phyloP scores from a whole-genome alignment of 2,329 filamentous ascomycete species.

The Hypoxylon sp. region DNA sequence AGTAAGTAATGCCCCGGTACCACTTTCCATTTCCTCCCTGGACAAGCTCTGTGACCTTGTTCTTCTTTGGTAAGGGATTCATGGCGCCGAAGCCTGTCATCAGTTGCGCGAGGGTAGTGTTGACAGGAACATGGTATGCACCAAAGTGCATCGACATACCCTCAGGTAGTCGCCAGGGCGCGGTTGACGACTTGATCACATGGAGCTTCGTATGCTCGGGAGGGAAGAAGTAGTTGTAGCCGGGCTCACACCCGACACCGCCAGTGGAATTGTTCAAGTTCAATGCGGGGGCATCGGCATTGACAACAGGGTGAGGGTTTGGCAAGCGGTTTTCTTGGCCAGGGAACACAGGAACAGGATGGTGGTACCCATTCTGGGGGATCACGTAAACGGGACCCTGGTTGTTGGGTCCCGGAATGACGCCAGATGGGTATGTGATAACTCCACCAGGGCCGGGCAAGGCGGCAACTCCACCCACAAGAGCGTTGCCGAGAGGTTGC shows the following conservation, averaged over 20 bases:
- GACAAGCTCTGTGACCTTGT: slow-evolving; percentile 70
- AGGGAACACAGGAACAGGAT: slow-evolving; percentile 47
- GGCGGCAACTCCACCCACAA: slow-evolving; percentile 5
- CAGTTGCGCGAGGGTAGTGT: slow-evolving; percentile 68
- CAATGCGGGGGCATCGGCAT: slow-evolving; percentile 64
- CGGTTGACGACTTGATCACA: slow-evolving; percentile 65
- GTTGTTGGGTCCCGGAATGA: slow-evolving; percentile 35
- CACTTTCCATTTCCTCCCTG: slow-evolving; percentile 70
- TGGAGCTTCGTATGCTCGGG: slow-evolving; percentile 71
- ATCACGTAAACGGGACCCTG: slow-evolving; percentile 44
- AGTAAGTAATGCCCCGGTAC: slow-evolving; percentile 69
- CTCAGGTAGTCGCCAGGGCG: slow-evolving; percentile 68
- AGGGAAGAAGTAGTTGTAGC: slow-evolving; percentile 75
- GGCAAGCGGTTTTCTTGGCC: slow-evolving; percentile 57
- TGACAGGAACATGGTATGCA: slow-evolving; percentile 67
- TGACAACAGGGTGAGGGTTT: slow-evolving; percentile 60
- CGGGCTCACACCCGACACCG: slow-evolving; percentile 71
- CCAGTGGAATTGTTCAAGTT: slow-evolving; percentile 71
- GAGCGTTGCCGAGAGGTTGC: slow-evolving; percentile 4
- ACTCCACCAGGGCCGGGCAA: slow-evolving; percentile 3
- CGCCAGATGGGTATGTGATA: slow-evolving; percentile 55
- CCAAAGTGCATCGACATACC: slow-evolving; percentile 63
- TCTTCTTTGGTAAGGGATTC: slow-evolving; percentile 66
- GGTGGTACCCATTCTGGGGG: slow-evolving; percentile 41
- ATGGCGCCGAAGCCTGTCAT: slow-evolving; percentile 71